These are phyloP conservation scores for Dothideomycetes sp. DNA, from an alignment of 2,329 filamentous ascomycete genomes.

Conservation along the genomic window DNA sequence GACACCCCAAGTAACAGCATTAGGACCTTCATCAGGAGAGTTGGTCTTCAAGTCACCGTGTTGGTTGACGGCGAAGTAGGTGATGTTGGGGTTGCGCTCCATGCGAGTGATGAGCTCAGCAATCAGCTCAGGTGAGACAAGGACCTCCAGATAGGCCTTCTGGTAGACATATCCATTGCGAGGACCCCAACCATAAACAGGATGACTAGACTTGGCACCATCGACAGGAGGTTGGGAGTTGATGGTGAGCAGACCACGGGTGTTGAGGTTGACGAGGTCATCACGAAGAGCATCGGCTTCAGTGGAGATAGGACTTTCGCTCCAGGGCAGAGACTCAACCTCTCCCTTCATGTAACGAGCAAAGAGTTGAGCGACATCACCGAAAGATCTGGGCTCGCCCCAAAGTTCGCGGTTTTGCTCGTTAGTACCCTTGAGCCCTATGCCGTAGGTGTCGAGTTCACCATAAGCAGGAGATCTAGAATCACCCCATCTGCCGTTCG, in stretches of 20 bases:
- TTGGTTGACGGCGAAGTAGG: conserved; percentile 89
- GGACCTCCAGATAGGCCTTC: conserved; percentile 89
- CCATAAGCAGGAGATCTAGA: conserved; percentile 93
- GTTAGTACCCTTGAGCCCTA: conserved; percentile 87
- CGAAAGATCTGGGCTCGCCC: conserved; percentile 72
- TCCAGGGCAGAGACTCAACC: conserved; percentile 82
- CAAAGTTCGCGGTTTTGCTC: conserved; percentile 93
- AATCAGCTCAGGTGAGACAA: conserved; percentile 74
- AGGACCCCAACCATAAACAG: conserved; percentile 88
- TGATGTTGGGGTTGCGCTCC: conserved; percentile 68
- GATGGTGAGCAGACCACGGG: conserved; percentile 80
- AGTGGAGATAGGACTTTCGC: conserved; percentile 72
- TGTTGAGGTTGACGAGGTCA: conserved; percentile 73
- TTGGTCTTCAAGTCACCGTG: conserved; percentile 76
- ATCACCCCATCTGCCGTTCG: conserved; percentile 97
- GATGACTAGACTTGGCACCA: conserved; percentile 77
- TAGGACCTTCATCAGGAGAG: conserved; percentile 67
- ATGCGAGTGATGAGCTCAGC: conserved; percentile 69
- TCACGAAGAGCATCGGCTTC: conserved; percentile 73
- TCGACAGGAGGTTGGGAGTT: conserved; percentile 96
- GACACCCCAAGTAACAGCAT: conserved; percentile 98
- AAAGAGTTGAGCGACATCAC: conserved; percentile 76
- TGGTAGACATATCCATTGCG: conserved; percentile 95
- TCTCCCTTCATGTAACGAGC: conserved; percentile 75
- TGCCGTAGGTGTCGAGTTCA: conserved; percentile 87